Base-by-base conservation (phyloP, 169 alveolate species). In the Cryptosporidium ryanae region DNA sequence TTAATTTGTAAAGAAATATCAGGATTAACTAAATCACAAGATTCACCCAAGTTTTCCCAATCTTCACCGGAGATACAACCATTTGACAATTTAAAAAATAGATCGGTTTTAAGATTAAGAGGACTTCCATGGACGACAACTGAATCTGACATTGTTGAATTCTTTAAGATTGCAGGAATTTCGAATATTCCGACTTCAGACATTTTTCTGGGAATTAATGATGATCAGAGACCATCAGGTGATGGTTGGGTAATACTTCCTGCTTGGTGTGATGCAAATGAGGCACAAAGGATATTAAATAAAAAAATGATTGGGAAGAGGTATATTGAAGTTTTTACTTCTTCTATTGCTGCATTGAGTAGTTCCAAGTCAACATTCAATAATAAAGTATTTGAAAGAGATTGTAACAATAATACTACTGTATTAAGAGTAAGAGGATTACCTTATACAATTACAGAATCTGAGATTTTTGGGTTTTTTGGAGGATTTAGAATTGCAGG, bases 41-140 rank as follows among this genome's bases (percentile, higher is more conserved):
- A 43, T 43, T 21, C 23, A 21, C 64, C 18, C 7, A 2, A 21
- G 6, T 54, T 2, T 0, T 18, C 7, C 13, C 64, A 12, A 25
- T 18, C 7, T 12, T 54, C 64, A 21, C 32, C 23, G 13, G 23
- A 12, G 7, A 25, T 54, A 6, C 63, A 52, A 12, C 31, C 5
- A 21, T 52, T 52, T 52, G 27, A 52, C 63, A 21, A 12, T 0
- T 52, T 52, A 52, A 52, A n/a, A 52, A 52, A 5, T 46, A 55
- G 83, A 82, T 52, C 83, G 0, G 90, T 91, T 34, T 70, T 91
- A 38, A 66, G 82, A 25, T 84, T 91, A 17, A 90, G 93, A 29
- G 93, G 93, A 43, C 71, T 91, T 48, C 93, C 93, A 23, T 91
- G 93, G 93, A 57, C 92, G n/a, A 67, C 90, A 68, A 91, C 83